Conservation (phyloP, 2,329 filamentous ascomycete species). For the Xylaria sp. region DNA sequence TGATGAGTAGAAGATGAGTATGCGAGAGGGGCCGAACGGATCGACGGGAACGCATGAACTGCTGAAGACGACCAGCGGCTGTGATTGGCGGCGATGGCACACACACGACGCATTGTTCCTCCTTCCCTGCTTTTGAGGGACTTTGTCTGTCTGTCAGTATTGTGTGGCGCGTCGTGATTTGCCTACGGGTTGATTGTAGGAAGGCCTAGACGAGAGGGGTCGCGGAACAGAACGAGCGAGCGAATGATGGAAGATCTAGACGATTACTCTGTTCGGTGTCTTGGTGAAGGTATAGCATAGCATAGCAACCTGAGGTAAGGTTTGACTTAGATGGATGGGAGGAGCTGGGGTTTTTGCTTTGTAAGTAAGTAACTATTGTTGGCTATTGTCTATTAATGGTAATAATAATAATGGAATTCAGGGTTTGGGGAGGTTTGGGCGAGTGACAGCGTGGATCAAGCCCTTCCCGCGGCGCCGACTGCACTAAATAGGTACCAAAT, state of each 20-base stretch:
- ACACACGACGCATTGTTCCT: slow-evolving; percentile 16
- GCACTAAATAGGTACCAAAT: background rate
- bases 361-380: background rate
- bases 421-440: too few species aligned
- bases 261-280: background rate
- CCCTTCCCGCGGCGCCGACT: background rate
- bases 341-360: background rate
- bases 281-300: background rate
- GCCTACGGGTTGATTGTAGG: background rate
- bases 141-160: background rate
- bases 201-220: background rate
- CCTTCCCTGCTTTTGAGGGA: background rate
- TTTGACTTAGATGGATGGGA: background rate
- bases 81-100: slow-evolving; percentile 25
- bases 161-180: slow-evolving; percentile 32
- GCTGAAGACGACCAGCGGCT: background rate
- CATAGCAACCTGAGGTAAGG: background rate
- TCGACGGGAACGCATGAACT: slow-evolving; percentile 30
- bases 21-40: background rate
- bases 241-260: slow-evolving; percentile 7
- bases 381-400: background rate
- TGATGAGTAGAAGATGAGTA: background rate
- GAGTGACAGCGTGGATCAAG: slow-evolving; percentile 8
- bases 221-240: slow-evolving; percentile 1
- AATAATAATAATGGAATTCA: too few species aligned